Evolutionary conservation across 805 yeast species (phyloP), one percentile per base, ranked within the genome.

Genomic region (Yamadazyma laniorum): DNA sequence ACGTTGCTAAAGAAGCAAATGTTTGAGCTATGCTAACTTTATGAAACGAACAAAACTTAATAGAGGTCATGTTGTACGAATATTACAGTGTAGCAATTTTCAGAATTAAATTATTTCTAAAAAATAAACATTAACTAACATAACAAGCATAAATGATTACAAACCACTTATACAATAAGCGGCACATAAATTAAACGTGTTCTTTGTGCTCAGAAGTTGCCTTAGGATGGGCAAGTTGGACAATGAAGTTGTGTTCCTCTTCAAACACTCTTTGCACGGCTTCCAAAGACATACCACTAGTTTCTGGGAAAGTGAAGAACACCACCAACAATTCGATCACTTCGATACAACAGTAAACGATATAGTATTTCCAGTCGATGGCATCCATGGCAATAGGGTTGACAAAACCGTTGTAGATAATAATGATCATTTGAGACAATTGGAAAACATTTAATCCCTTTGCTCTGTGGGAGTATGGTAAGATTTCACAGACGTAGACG

Each of bases 401-500:
- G 17, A 56, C 63, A 37, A 47, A 62, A 37, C 52, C 51, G 43
- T 58, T 56, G 40, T 48, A 60, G 14, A 61, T 36, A 29, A 47
- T 40, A 23, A 51, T 41, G 9, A 45, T 16, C 21, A 48, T 51
- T 31, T 42, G 49, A 25, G 51, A 35, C 29, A 52, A 40, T 31
- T 43, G 51, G 48, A 56, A 55, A 27, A 67, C 39, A 39, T 55
- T 59, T 19, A 65, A 42, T 31, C 72, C 74, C 52, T 67, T 67
- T 13, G 74, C 68, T 48, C 75, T 54, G 49, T 63, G 59, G 16
- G 56, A 42, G 51, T 56, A 62, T 8, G 66, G 65, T 45, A 59
- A 52, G 39, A 59, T 47, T 48, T 70, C 79, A 29, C 78, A 68
- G 36, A 65, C 48, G 51, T 74, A 74, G 28, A 69, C 47, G 51